Percentiles rank a stretch among this genome's conserved stretches.
These are phyloP conservation scores for Ramaria rubella DNA, from an alignment of 768 basidiomycete genomes.

Conservation along the genomic window DNA sequence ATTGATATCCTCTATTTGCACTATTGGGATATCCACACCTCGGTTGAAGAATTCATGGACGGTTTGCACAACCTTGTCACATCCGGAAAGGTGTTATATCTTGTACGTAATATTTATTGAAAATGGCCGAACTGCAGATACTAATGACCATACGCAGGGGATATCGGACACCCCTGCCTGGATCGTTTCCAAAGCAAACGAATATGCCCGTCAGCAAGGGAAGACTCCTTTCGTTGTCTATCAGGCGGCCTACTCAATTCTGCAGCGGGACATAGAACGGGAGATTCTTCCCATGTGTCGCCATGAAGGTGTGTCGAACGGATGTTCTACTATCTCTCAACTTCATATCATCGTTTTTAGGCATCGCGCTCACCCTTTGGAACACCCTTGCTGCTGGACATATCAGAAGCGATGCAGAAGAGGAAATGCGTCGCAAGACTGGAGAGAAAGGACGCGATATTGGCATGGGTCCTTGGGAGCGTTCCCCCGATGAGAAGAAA, in stretches of 20 bases:
- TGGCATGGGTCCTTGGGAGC: slow-evolving; percentile 41
- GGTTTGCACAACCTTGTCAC: slow-evolving; percentile 36
- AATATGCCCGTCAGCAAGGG: slow-evolving; percentile 42
- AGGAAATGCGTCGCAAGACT: slow-evolving; percentile 23
- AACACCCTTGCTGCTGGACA: slow-evolving; percentile 31
- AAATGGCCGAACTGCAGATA: neutral
- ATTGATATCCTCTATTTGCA: slow-evolving; percentile 54
- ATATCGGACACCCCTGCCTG: slow-evolving; percentile 40
- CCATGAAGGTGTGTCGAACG: too few species aligned
- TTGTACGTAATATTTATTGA: slow-evolving; percentile 22
- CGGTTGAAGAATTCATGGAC: slow-evolving; percentile 42
- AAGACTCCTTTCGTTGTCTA: slow-evolving; percentile 49
- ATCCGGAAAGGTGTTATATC: slow-evolving; percentile 39
- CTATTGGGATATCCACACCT: slow-evolving; percentile 43
- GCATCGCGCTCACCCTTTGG: slow-evolving; percentile 34
- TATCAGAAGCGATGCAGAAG: slow-evolving; percentile 28
- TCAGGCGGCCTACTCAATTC: slow-evolving; percentile 41
- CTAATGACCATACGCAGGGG: slow-evolving; percentile 8
- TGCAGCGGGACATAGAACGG: slow-evolving; percentile 43
- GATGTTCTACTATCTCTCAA: neutral
- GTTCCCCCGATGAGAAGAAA: slow-evolving; percentile 37
- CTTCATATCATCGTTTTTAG: too few species aligned
- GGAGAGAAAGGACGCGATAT: slow-evolving; percentile 24
- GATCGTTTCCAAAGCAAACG: slow-evolving; percentile 43
- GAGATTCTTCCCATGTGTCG: slow-evolving; percentile 45